Base-by-base conservation (phyloP, 352 stramenopile species). In the Phytopythium vexans region DNA sequence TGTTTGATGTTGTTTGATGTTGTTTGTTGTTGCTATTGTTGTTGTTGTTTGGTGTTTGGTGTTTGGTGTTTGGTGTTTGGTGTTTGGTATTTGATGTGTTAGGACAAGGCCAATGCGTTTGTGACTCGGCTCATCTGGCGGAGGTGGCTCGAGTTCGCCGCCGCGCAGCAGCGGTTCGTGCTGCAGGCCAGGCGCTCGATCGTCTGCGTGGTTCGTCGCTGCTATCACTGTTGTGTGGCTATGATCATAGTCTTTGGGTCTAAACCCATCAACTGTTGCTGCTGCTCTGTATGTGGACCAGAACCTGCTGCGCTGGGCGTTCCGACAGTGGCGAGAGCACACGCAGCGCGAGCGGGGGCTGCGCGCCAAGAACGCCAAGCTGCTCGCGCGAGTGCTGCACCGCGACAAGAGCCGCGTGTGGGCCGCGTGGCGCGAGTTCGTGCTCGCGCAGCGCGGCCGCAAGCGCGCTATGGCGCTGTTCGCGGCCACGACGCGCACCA, bases 141-240 rank as follows among this genome's bases (percentile, higher is more conserved):
- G 2, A 49, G 76, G 11, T 94, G 81, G 83, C 46, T 41, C 34
- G 62, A 68, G 37, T 88, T 92, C 48, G 56, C 73, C 11, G n/a
- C 52, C 0, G 52, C 77, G 3, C 78, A 93, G 39, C 87, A 88
- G 49, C 60, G 64, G 9, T 93, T 92, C 49, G 36, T 93, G 31
- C 52, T 92, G 36, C 84, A 88, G 44, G 71, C 81, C 0, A 85
- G 66, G 31, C 61, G 88, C 39, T 88, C 81, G 2, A 89, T 91
- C 38, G 62, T 91, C 9, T 82, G 64, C 14, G 78, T 74, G 21
- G 81, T 91, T 67, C 46, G 69, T 70, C 9, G 49, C n/a, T 36
- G 4, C 10, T 55, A 2, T 42, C 21, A 11, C 45, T 16, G 39
- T 56, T 57, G 31, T 8, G 21, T 55, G 21, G 21, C 21, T 27